phyloP scores from a whole-genome alignment of 2,329 filamentous ascomycete genomes.

The Verticillium albo-atrum region DNA sequence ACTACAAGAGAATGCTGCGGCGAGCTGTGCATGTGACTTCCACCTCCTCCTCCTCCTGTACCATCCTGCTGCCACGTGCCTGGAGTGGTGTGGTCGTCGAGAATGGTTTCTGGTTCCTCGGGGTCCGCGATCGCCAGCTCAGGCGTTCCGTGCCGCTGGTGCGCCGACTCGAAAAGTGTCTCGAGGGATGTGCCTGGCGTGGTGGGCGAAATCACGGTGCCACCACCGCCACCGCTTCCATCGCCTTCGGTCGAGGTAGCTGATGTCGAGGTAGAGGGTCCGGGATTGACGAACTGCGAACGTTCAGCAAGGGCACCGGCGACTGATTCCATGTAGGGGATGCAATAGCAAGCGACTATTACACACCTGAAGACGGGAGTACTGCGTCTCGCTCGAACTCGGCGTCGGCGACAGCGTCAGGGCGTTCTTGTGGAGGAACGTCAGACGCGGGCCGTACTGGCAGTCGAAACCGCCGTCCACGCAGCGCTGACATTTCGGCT shows the following conservation, averaged over 20 bases:
- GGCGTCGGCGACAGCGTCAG: slow-evolving; percentile 26
- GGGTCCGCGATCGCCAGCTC: not conserved
- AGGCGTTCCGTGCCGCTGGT: not conserved
- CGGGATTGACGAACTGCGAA: slow-evolving; percentile 7
- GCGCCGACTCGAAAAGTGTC: slow-evolving; percentile 1
- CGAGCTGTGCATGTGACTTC: not conserved
- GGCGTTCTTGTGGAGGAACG: slow-evolving; percentile 44
- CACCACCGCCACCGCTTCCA: not conserved
- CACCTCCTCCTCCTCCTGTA: too few species aligned
- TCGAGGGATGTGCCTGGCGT: not conserved
- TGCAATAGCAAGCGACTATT: too few species aligned
- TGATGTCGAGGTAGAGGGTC: not conserved
- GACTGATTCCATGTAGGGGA: too few species aligned
- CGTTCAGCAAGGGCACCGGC: not conserved
- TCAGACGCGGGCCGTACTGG: slow-evolving; percentile 40
- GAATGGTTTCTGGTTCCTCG: not conserved
- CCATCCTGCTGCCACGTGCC: not conserved
- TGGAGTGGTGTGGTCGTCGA: not conserved
- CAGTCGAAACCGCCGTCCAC: slow-evolving; percentile 40
- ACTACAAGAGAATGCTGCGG: not conserved
- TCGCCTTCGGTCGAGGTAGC: not conserved
- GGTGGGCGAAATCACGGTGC: not conserved
- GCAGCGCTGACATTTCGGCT: slow-evolving; percentile 44
- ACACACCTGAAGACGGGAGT: slow-evolving; percentile 13
- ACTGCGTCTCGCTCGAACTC: slow-evolving; percentile 1